These are phyloP conservation scores for Silybum marianum DNA, from an alignment of 129 eudicot species.

Conservation along the genomic window DNA sequence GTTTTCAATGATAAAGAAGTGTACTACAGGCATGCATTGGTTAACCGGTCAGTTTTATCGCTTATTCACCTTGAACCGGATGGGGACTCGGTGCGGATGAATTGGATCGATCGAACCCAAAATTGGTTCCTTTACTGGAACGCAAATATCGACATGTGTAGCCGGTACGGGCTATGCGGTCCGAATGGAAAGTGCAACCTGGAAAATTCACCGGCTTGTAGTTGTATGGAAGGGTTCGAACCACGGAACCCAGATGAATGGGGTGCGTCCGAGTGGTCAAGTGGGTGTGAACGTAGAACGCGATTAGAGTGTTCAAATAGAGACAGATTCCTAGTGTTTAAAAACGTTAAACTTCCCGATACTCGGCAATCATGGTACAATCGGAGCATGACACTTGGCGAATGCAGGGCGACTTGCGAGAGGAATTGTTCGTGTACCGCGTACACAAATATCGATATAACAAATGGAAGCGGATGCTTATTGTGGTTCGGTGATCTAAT, in stretches of 20 bases:
- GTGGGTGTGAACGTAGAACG: slow-evolving; percentile 24
- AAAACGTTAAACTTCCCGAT: slow-evolving; percentile 34
- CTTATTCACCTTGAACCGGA: neutral
- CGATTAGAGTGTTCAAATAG: slow-evolving; percentile 18
- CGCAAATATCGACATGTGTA: slow-evolving; percentile 6
- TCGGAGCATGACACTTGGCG: slow-evolving; percentile 24
- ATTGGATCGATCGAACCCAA: slow-evolving; percentile 10
- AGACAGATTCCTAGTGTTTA: slow-evolving; percentile 29
- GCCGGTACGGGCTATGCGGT: slow-evolving; percentile 1
- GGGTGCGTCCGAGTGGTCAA: slow-evolving; percentile 34
- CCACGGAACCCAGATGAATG: slow-evolving; percentile 32
- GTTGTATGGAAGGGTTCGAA: slow-evolving; percentile 35
- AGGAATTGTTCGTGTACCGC: slow-evolving; percentile 32
- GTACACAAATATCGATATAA: slow-evolving; percentile 36
- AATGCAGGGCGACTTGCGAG: slow-evolving; percentile 28
- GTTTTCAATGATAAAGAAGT: slow-evolving; percentile 28
- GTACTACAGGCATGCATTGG: slow-evolving; percentile 3
- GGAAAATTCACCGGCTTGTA: slow-evolving; percentile 15
- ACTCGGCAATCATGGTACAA: slow-evolving; percentile 23
- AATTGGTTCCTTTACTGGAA: neutral
- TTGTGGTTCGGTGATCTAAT: slow-evolving; percentile 26
- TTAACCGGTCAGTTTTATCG: neutral
- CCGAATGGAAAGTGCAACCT: slow-evolving; percentile 27
- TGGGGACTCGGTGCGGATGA: neutral
- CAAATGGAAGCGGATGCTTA: slow-evolving; percentile 49